phyloP scores from a whole-genome alignment of 768 basidiomycete genomes.

The Amanita pallidorosea region DNA sequence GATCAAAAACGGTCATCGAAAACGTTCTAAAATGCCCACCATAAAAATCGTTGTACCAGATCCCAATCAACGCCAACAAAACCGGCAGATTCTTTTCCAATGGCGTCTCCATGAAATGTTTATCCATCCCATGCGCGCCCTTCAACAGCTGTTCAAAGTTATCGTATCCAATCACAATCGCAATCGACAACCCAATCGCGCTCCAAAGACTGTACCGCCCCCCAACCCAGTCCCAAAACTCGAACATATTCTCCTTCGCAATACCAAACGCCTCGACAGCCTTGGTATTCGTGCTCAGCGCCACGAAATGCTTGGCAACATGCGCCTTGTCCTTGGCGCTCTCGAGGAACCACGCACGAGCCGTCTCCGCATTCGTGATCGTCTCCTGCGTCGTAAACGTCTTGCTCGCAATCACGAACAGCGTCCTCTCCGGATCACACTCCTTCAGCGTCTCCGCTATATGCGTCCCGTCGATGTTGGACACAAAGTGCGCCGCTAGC shows the following conservation, averaged over 20 bases:
- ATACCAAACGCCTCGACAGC: slow-evolving; percentile 94
- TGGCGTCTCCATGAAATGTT: slow-evolving; percentile 85
- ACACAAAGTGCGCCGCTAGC: slow-evolving; percentile 81
- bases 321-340: slow-evolving; percentile 78
- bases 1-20: not conserved
- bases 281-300: slow-evolving; percentile 91
- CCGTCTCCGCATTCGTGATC: slow-evolving; percentile 95
- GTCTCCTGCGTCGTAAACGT: slow-evolving; percentile 99
- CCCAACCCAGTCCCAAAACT: slow-evolving; percentile 99
- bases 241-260: slow-evolving; percentile 89
- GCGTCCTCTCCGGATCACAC: slow-evolving; percentile 84
- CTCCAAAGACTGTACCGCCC: slow-evolving; percentile 98
- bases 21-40: slow-evolving; percentile 23
- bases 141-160: slow-evolving; percentile 85
- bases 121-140: slow-evolving; percentile 97
- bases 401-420: slow-evolving; percentile 98
- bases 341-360: slow-evolving; percentile 88
- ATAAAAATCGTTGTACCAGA: slow-evolving; percentile 99
- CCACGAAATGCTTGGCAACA: slow-evolving; percentile 98
- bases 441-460: slow-evolving; percentile 75
- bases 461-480: slow-evolving; percentile 98
- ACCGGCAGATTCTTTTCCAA: slow-evolving; percentile 90
- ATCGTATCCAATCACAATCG: slow-evolving; percentile 85
- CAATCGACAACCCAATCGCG: slow-evolving; percentile 93
- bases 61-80: slow-evolving; percentile 76